Conservation (phyloP, 1,284 basidiomycete genomes). For the Ceratobasidium sp. region DNA sequence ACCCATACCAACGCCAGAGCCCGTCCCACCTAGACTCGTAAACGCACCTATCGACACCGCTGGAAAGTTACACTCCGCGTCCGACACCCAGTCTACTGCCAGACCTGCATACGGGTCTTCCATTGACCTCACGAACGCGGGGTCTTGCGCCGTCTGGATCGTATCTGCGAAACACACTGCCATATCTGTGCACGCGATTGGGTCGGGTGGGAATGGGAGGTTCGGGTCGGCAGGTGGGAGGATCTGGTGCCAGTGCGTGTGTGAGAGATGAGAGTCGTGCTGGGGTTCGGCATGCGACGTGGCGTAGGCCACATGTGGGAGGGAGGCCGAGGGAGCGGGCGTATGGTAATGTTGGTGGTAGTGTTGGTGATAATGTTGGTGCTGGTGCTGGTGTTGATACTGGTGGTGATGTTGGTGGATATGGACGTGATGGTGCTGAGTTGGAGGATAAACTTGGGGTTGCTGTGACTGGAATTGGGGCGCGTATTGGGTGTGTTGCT, state of each 20-base stretch:
- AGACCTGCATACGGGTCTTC: constrained; percentile 22
- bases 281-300: constrained; percentile 24
- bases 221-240: constrained; percentile 27
- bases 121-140: constrained; percentile 10
- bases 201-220: constrained; percentile 36
- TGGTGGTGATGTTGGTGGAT: not conserved
- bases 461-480: not conserved
- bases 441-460: constrained; percentile 1
- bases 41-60: constrained; percentile 3
- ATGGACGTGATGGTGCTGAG: not conserved
- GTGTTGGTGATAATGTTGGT: not conserved
- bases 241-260: constrained; percentile 32
- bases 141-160: constrained; percentile 23
- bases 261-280: constrained; percentile 24
- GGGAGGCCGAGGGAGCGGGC: not conserved
- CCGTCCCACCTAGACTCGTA: not conserved
- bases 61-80: constrained; percentile 12
- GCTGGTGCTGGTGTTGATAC: not conserved
- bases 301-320: constrained; percentile 33
- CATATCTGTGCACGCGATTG: constrained; percentile 29
- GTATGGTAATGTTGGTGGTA: too few species aligned
- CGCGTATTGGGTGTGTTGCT: not conserved
- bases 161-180: constrained; percentile 36
- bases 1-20: too few species aligned
- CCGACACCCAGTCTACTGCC: constrained; percentile 15